A percentile compares a stretch with the other conserved stretches of the same genome.
Evolutionary conservation across 768 basidiomycete species (phyloP).

Genomic region (Amanita jacksonii): DNA sequence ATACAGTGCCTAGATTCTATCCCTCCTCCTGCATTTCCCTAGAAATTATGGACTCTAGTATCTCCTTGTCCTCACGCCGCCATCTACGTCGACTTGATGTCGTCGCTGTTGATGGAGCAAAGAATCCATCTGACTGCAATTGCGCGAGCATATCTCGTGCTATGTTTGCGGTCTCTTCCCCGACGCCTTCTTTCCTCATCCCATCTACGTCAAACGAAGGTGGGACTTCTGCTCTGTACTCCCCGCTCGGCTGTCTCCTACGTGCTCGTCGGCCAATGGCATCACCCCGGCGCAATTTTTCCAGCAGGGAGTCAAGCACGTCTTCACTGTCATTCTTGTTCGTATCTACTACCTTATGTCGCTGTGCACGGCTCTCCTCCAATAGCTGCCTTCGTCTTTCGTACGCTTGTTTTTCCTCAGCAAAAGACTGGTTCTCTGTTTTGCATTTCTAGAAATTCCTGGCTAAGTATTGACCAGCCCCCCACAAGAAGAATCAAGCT

Average conservation of each 20-base stretch:
- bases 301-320: slow-evolving; percentile 63
- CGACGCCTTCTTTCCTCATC: slow-evolving; percentile 13
- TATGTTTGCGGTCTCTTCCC: slow-evolving; percentile 42
- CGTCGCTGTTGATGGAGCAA: slow-evolving; percentile 36
- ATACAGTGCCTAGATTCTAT: too few relatives aligned
- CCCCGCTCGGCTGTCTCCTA: slow-evolving; percentile 33
- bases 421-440: slow-evolving; percentile 61
- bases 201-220: slow-evolving; percentile 26
- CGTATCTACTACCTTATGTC: slow-evolving; percentile 35
- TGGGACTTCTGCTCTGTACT: slow-evolving; percentile 23
- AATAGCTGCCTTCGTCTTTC: slow-evolving; percentile 63
- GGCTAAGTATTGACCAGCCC: background rate
- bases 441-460: slow-evolving; percentile 62
- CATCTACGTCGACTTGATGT: background rate
- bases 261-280: slow-evolving; percentile 48
- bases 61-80: background rate
- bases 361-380: slow-evolving; percentile 51
- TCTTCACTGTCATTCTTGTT: slow-evolving; percentile 42
- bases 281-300: slow-evolving; percentile 64
- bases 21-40: too few relatives aligned
- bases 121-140: slow-evolving; percentile 64
- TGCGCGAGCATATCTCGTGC: slow-evolving; percentile 72
- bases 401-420: slow-evolving; percentile 57
- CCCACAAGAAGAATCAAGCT: slow-evolving; percentile 12
- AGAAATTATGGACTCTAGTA: background rate